phyloP scores from a whole-genome alignment of 768 basidiomycete species.

The Rhizopogon vinicolor region DNA sequence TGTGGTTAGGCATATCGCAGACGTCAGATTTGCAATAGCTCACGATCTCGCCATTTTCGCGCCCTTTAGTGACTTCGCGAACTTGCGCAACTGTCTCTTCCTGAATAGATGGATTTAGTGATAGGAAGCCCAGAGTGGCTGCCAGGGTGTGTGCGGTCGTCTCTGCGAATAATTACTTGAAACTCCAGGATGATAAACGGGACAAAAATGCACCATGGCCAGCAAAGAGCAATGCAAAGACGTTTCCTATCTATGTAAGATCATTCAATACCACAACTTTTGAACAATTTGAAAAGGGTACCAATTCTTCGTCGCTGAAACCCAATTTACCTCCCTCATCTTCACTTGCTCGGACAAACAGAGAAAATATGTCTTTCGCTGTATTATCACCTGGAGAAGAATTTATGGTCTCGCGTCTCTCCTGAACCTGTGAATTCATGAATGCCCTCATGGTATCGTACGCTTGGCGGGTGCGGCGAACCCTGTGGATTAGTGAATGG shows the following conservation, averaged over 20 bases:
- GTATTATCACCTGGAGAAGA: conserved; percentile 1
- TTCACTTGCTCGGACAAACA: conserved; percentile 17
- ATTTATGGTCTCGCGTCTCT: conserved; percentile 9
- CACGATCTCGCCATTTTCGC: conserved; percentile 13
- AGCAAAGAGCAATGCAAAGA: too few relatives aligned
- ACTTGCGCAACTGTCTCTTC: conserved; percentile 29
- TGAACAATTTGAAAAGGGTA: not conserved
- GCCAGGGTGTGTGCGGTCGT: conserved; percentile 29
- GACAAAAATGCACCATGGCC: too few relatives aligned
- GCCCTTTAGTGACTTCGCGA: conserved; percentile 16
- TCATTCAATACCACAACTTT: not conserved
- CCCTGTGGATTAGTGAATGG: conserved; percentile 5
- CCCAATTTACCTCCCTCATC: conserved; percentile 10
- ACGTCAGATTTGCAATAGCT: not conserved
- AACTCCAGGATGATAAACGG: not conserved
- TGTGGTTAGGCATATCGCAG: not conserved
- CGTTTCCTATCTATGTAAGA: conserved; percentile 9
- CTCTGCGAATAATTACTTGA: conserved; percentile 13
- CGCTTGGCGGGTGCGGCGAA: conserved; percentile 14
- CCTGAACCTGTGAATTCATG: conserved; percentile 11
- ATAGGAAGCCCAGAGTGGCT: conserved; percentile 27
- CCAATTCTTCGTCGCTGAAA: conserved; percentile 15
- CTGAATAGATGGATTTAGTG: conserved; percentile 24
- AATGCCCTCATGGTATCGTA: conserved; percentile 18
- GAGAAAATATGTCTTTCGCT: conserved; percentile 16